Evolutionary conservation across 768 basidiomycete species (phyloP), one percentile per base, ranked within the genome.

Genomic region (Termitomyces sp.): DNA sequence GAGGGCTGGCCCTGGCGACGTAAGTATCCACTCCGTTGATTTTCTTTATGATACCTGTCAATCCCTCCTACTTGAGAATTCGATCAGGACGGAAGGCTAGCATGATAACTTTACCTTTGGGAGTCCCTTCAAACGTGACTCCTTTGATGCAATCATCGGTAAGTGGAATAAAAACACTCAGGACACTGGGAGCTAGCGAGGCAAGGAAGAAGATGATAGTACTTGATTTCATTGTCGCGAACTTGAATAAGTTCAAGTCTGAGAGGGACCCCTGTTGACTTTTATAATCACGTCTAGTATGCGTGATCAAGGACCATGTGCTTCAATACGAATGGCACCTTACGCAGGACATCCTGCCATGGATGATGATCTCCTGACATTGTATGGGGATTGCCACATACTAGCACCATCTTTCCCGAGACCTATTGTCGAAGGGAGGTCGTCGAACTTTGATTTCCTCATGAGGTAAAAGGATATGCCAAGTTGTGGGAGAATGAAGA

Each of bases 11-110:
- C 51, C 32, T 57, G 18, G 55, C 46, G 26, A 60, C 59, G 20
- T 62, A 62, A 10, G 61, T 62, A 20, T 59, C 32, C 16, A 62
- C 61, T 34, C 61, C 61, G 31, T 62, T 62, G 13, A 62, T 62
- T 5, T 41, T 55, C 41, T 55, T 43, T 24, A 62, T 59, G 18
- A 48, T 37, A 31, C 61, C 61, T 62, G 26, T 16, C 9, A 41
- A 10, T 29, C 10, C 26, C 10, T 3, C 24, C 7, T 37, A 20
- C 10, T 27, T 29, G 9, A 29, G 26, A 26, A 3, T 27, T 18
- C 34, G 5, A 37, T 18, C 16, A 26, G 5, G 22, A 26, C 26
- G 24, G 16, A 37, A 51, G 18, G 36, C 14, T 10, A 26, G 14
- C 22, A 26, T 16, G 18, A n/a, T 13, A 5, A 14, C 26, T 41